A percentile compares a stretch with the other conserved stretches of the same genome.
phyloP scores from a whole-genome alignment of 192 early-diverging fungal genomes.

The Coemansia furcata region DNA sequence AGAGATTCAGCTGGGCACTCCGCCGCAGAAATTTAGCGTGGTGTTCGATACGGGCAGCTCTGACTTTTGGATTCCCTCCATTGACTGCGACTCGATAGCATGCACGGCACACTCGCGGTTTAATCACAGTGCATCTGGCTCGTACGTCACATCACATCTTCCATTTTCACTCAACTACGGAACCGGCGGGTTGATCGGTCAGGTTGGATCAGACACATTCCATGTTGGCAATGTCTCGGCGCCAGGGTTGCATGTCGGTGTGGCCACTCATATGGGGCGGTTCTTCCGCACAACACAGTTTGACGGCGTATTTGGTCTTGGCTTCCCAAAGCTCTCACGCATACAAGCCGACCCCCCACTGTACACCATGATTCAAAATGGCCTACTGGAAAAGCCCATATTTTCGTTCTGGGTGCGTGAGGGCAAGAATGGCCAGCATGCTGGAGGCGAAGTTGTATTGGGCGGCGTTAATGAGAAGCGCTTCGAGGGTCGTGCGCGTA shows the following conservation, averaged over 20 bases:
- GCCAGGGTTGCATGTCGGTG: slow-evolving; percentile 46
- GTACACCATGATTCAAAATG: slow-evolving; percentile 36
- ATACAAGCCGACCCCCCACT: slow-evolving; percentile 46
- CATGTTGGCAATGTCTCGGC: slow-evolving; percentile 47
- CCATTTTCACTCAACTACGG: slow-evolving; percentile 56
- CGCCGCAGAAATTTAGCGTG: slow-evolving; percentile 56
- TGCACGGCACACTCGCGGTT: slow-evolving; percentile 52
- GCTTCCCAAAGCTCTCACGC: slow-evolving; percentile 51
- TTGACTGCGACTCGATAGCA: slow-evolving; percentile 49
- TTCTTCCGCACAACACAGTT: slow-evolving; percentile 53
- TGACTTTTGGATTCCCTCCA: slow-evolving; percentile 60
- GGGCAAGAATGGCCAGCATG: slow-evolving; percentile 35
- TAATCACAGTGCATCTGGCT: slow-evolving; percentile 43
- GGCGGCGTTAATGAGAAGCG: slow-evolving; percentile 36
- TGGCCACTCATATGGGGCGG: slow-evolving; percentile 50
- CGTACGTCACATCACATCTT: slow-evolving; percentile 36
- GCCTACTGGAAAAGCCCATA: slow-evolving; percentile 35
- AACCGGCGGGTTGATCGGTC: slow-evolving; percentile 54
- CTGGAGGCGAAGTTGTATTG: slow-evolving; percentile 49
- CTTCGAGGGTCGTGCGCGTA: slow-evolving; percentile 44
- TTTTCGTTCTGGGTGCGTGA: slow-evolving; percentile 50
- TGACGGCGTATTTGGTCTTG: slow-evolving; percentile 61
- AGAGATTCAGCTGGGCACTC: slow-evolving; percentile 51
- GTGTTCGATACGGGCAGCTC: slow-evolving; percentile 63
- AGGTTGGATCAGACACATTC: slow-evolving; percentile 52